Evolutionary conservation across 1,284 basidiomycete genomes (phyloP).

Genomic region (Schizophyllum amplum): DNA sequence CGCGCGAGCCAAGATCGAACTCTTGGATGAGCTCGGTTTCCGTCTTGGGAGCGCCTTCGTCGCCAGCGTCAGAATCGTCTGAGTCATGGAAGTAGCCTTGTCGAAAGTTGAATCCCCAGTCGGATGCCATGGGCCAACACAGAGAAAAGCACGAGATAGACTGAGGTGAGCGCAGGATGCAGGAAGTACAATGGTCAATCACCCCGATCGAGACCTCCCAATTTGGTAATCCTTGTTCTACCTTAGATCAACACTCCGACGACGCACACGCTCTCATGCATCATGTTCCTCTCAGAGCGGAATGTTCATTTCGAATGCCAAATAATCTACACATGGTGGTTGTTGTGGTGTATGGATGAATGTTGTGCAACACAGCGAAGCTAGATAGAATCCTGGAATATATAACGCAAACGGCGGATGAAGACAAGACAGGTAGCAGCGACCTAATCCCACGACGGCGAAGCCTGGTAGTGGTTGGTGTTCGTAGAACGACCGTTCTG

Average conservation of each 20-base stretch:
- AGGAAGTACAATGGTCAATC: neutral
- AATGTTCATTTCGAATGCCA: neutral
- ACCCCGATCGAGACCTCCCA: neutral
- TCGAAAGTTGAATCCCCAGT: neutral
- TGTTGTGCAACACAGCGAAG: neutral
- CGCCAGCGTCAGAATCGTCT: neutral
- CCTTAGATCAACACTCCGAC: neutral
- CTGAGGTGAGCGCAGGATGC: neutral
- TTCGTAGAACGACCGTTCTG: conserved; percentile 12
- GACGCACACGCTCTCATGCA: neutral
- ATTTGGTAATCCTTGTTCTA: neutral
- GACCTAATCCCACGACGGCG: conserved; percentile 21
- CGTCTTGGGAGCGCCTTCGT: neutral
- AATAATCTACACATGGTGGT: neutral
- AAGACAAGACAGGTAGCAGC: neutral
- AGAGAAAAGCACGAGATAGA: neutral
- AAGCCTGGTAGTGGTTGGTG: conserved; percentile 19
- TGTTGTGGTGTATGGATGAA: neutral
- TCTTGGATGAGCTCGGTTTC: conserved; percentile 35
- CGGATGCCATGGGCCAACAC: neutral
- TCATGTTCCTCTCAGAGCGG: neutral
- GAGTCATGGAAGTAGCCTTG: neutral
- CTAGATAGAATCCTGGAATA: neutral
- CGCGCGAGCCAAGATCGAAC: conserved; percentile 44
- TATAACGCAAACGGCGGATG: neutral